Conservation (phyloP, 768 basidiomycete genomes). For the Boletus patriciae region DNA sequence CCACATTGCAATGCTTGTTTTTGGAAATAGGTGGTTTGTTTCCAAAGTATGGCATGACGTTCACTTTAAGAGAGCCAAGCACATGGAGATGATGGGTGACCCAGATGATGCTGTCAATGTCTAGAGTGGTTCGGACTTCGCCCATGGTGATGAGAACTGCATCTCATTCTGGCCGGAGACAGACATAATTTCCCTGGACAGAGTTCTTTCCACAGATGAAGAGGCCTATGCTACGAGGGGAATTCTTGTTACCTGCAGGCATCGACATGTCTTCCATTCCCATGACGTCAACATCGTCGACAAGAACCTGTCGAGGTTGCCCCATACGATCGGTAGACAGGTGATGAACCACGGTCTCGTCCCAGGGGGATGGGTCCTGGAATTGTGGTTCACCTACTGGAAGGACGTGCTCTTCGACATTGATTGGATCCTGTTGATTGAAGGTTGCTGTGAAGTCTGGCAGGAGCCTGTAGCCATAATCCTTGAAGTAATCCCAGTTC, state of each 20-base stretch:
- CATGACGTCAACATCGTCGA: slow-evolving; percentile 1
- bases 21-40: neutral
- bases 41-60: slow-evolving; percentile 3
- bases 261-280: slow-evolving; percentile 2
- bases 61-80: neutral
- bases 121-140: neutral
- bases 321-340: neutral
- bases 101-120: slow-evolving; percentile 10
- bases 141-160: neutral
- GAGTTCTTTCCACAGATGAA: slow-evolving; percentile 2
- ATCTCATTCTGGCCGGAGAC: neutral
- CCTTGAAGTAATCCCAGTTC: slow-evolving; percentile 8
- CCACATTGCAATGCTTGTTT: slow-evolving; percentile 5
- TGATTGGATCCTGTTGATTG: neutral
- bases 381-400: neutral
- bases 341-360: neutral
- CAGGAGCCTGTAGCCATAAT: slow-evolving; percentile 4
- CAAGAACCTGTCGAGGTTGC: neutral
- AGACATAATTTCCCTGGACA: neutral
- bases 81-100: neutral
- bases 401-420: neutral
- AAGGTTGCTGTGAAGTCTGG: slow-evolving; percentile 1
- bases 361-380: neutral
- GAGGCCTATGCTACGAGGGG: neutral
- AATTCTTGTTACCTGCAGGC: neutral